Evolutionary conservation across 306 rosid species (phyloP).

Genomic region (Pterocarpus santalinus): DNA sequence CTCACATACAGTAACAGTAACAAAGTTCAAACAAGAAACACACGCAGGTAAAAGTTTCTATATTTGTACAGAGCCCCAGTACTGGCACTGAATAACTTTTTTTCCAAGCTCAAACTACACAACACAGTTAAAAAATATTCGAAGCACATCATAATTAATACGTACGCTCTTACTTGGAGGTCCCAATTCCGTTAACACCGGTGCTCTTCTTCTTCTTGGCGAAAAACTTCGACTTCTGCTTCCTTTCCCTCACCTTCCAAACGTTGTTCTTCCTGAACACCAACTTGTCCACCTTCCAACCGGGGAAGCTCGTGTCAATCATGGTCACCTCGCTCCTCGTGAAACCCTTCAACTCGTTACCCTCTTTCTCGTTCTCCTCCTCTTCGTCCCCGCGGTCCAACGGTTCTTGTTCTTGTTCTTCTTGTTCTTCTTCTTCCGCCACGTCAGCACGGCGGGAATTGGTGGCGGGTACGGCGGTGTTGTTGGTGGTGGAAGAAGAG

Average conservation of each 20-base stretch:
- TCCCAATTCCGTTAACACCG: constrained; percentile 31
- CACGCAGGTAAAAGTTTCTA: not conserved
- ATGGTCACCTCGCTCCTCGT: constrained; percentile 90
- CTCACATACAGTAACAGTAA: constrained; percentile 15
- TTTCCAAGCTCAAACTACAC: constrained; percentile 13
- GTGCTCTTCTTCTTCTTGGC: constrained; percentile 70
- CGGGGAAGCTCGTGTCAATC: constrained; percentile 78
- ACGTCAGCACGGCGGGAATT: constrained; percentile 9
- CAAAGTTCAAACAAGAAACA: constrained; percentile 1
- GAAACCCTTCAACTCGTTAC: constrained; percentile 74
- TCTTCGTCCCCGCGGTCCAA: constrained; percentile 42
- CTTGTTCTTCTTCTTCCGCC: constrained; percentile 23
- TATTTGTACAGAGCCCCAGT: constrained; percentile 24
- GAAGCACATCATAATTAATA: not conserved
- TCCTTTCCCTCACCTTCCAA: constrained; percentile 92
- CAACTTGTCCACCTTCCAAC: constrained; percentile 83
- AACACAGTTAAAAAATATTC: not conserved
- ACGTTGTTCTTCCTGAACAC: constrained; percentile 76
- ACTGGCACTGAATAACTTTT: not conserved
- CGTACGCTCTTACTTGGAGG: constrained; percentile 56
- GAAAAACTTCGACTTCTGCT: constrained; percentile 58
- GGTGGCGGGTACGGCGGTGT: constrained; percentile 22
- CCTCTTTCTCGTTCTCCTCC: constrained; percentile 37
- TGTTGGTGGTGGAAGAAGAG: constrained; percentile 37
- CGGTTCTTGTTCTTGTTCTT: not conserved